These are phyloP conservation scores for Hypoxylon rickii DNA, from an alignment of 495 filamentous ascomycete species.

Conservation along the genomic window DNA sequence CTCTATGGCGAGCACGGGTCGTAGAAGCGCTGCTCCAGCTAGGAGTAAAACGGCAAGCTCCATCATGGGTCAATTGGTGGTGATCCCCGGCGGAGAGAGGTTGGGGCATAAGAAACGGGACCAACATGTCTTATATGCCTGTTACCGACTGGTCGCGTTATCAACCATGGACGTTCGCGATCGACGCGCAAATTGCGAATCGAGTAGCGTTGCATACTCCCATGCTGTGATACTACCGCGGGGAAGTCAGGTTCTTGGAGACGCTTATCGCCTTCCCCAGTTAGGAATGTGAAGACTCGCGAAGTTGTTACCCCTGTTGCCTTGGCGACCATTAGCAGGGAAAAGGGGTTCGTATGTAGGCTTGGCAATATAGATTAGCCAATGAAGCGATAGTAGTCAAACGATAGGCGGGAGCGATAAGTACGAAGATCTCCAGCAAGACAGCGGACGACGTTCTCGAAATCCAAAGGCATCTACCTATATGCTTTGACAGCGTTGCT, in stretches of 20 bases:
- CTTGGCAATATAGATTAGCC: conserved; percentile 9
- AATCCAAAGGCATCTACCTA: too few species aligned
- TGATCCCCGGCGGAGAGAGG: neutral
- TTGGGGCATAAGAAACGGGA: neutral
- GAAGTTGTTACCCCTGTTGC: conserved; percentile 16
- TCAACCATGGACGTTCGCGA: conserved; percentile 20
- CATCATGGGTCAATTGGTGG: conserved; percentile 24
- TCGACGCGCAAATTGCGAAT: conserved; percentile 30
- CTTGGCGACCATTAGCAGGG: conserved; percentile 33
- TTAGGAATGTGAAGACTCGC: conserved; percentile 18
- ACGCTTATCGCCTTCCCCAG: conserved; percentile 27
- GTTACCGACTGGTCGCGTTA: too few species aligned
- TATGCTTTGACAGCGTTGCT: too few species aligned
- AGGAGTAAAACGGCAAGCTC: conserved; percentile 14
- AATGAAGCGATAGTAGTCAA: conserved; percentile 10
- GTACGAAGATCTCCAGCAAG: too few species aligned
- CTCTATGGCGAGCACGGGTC: conserved; percentile 38
- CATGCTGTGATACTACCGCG: conserved; percentile 23
- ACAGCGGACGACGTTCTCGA: too few species aligned
- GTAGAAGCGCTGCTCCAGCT: conserved; percentile 19
- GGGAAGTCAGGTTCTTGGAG: conserved; percentile 24
- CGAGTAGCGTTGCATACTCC: conserved; percentile 7
- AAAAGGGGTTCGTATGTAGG: too few species aligned
- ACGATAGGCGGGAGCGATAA: too few species aligned
- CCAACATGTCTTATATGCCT: too few species aligned